These are phyloP conservation scores for Carex arenaria DNA, from an alignment of 202 grass and related monocot genomes.

Conservation along the genomic window DNA sequence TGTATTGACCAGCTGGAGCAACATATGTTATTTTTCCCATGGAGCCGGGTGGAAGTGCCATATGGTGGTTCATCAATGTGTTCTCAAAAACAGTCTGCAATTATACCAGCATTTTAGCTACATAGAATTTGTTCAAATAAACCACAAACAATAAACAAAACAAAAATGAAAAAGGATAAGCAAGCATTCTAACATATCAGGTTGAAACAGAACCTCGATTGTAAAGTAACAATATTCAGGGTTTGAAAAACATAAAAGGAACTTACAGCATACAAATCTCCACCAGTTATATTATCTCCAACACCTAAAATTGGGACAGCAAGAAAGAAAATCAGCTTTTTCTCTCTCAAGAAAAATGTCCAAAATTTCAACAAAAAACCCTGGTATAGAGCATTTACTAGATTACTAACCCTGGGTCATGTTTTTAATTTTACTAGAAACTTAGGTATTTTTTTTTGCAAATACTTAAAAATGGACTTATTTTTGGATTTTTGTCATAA, in stretches of 20 bases:
- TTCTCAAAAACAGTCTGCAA: conserved; percentile 66
- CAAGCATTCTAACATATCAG: background rate
- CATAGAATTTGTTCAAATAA: background rate
- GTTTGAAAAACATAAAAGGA: background rate
- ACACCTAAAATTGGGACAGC: conserved; percentile 39
- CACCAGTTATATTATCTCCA: conserved; percentile 66
- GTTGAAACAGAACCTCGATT: background rate
- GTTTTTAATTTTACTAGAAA: conserved; percentile 15
- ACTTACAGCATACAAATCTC: conserved; percentile 89
- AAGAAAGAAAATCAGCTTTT: conserved; percentile 15
- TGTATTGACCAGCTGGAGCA: conserved; percentile 80
- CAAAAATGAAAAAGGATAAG: background rate
- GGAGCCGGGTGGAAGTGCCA: conserved; percentile 68
- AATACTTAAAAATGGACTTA: background rate
- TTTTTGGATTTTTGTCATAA: background rate
- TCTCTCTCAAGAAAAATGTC: background rate
- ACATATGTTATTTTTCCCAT: conserved; percentile 77
- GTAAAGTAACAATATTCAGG: background rate
- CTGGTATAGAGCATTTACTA: background rate
- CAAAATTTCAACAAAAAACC: background rate
- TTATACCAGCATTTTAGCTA: conserved; percentile 1
- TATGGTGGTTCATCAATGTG: conserved; percentile 68
- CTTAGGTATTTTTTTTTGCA: background rate
- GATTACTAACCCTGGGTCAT: background rate
- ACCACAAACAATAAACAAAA: background rate